Evolutionary conservation across 1,284 basidiomycete species (phyloP).

Genomic region (Irpex sp.): DNA sequence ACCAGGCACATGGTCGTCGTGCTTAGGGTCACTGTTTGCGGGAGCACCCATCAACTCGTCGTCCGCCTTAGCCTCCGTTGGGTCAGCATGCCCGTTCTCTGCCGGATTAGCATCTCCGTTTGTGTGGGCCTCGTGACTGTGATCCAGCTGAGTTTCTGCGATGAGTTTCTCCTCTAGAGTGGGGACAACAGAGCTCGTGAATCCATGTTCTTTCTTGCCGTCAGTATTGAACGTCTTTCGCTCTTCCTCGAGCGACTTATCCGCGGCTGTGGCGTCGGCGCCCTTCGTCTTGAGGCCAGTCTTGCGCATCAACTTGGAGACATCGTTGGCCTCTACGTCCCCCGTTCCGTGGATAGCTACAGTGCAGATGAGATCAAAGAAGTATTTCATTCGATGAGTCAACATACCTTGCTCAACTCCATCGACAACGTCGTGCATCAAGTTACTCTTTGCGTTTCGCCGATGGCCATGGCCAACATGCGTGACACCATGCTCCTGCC

Average conservation of each 20-base stretch:
- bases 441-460: constrained; percentile 31
- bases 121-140: not conserved
- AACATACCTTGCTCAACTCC: constrained; percentile 48
- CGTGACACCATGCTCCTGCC: constrained; percentile 35
- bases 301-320: constrained; percentile 37
- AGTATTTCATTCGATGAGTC: not conserved
- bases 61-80: constrained; percentile 21
- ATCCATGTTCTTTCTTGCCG: constrained; percentile 51
- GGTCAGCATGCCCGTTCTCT: constrained; percentile 5
- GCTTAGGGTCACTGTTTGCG: constrained; percentile 44
- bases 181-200: constrained; percentile 64
- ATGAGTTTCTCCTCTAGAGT: constrained; percentile 71
- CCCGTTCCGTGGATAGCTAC: constrained; percentile 41
- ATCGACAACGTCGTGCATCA: constrained; percentile 37
- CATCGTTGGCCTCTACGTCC: constrained; percentile 34
- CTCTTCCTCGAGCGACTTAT: constrained; percentile 44
- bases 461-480: constrained; percentile 30
- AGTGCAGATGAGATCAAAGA: not conserved
- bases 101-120: not conserved
- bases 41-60: constrained; percentile 49
- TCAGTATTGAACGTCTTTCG: constrained; percentile 51
- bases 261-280: constrained; percentile 35
- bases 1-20: constrained; percentile 41
- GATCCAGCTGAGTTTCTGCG: constrained; percentile 33
- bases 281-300: constrained; percentile 39